Conservation (phyloP, 2,329 filamentous ascomycete genomes). For the Trichoderma sp. region DNA sequence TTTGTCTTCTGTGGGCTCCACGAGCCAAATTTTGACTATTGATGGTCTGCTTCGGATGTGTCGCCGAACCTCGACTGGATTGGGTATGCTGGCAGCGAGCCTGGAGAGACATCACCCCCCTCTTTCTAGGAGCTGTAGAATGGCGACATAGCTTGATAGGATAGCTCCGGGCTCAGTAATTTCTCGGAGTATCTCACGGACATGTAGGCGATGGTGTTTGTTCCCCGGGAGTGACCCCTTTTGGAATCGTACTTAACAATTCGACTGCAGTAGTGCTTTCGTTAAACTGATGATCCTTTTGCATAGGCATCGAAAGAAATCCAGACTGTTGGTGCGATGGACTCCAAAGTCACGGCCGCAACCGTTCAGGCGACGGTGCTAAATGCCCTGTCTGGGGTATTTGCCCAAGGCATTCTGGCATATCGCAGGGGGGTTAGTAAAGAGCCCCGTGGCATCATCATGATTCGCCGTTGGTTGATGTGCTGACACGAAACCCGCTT, state of each 20-base stretch:
- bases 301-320: background rate
- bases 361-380: slow-evolving; percentile 14
- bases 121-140: background rate
- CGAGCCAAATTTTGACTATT: background rate
- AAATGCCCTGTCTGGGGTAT: slow-evolving; percentile 9
- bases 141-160: background rate
- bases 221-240: slow-evolving; percentile 4
- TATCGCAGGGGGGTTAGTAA: slow-evolving; percentile 5
- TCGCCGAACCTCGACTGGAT: background rate
- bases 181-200: slow-evolving; percentile 13
- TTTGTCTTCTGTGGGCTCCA: background rate
- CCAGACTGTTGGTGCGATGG: slow-evolving; percentile 7
- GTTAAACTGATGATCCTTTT: background rate
- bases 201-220: background rate
- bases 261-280: background rate
- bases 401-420: slow-evolving; percentile 16
- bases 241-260: background rate
- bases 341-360: slow-evolving; percentile 11
- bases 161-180: background rate
- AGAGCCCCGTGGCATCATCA: background rate
- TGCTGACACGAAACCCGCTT: background rate
- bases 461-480: background rate
- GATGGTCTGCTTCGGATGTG: background rate
- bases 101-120: background rate
- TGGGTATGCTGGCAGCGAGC: background rate